Base-by-base conservation (phyloP, 2,329 filamentous ascomycete genomes). In the Hyphodiscus sp. region DNA sequence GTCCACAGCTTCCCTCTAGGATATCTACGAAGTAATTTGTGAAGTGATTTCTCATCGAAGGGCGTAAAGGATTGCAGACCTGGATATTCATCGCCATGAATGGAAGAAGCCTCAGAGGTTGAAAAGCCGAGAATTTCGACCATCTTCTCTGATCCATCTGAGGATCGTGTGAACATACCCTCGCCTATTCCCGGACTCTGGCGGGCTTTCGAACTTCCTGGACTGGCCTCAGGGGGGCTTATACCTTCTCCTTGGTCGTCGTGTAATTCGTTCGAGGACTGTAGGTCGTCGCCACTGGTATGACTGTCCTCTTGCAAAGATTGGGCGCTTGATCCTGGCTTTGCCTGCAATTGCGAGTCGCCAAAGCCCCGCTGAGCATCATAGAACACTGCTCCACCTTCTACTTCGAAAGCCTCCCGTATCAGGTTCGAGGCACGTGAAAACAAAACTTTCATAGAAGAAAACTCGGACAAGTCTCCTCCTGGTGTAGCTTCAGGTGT, bases 1-100 rank as follows among this genome's bases (percentile, higher is more conserved):
- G 72, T 73, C 73, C 74, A 77, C 1, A 77, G 59, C 47, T 75
- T 74, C 13, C 75, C 75, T 49, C 71, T 69, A 5, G 73, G 71
- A 54, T 76, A 76, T n/a, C 72, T 70, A 20, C 67, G 68, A 10
- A 76, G 61, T 13, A 76, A 61, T 13, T 54, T 49, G 11, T 64
- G 59, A 20, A 68, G 52, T 2, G 59, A 51, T 41, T 62, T 65
- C 47, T 68, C 64, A n/a, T 63, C 54, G 18, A 68, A 58, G 2
- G 63, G 58, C n/a, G 50, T 46, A 51, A 67, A 67, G 2, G 56
- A 54, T 41, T 63, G 50, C 18, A 55, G 41, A 4, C 63, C 65
- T 2, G 65, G 63, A 8, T 57, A 52, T 11, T 33, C 44, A 52
- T 69, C 65, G 0, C 61, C 64, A 47, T 69, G 56, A 16, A 69